Evolutionary conservation across 2,329 filamentous ascomycete genomes (phyloP).

Genomic region (Nothophoma quercina): DNA sequence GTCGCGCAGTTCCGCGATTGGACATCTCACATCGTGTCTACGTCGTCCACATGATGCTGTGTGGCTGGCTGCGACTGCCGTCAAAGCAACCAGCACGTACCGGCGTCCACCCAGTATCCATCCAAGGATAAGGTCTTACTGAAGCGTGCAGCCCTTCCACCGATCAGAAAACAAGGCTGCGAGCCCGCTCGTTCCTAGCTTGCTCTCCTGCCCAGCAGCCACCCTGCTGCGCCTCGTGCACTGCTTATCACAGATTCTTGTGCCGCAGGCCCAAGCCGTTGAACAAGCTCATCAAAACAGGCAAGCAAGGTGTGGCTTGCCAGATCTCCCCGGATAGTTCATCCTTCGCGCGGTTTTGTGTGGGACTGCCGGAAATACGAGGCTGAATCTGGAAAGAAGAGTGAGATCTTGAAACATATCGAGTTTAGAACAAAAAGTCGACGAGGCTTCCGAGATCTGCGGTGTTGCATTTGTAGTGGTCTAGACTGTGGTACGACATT

Average conservation of each 20-base stretch:
- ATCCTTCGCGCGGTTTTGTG: conserved; percentile 3
- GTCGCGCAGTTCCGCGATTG: neutral
- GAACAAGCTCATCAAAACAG: neutral
- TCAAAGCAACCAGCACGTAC: neutral
- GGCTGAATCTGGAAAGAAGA: neutral
- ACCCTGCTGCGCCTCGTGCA: neutral
- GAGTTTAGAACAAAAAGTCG: conserved; percentile 1
- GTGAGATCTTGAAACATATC: conserved; percentile 5
- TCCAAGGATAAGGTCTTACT: neutral
- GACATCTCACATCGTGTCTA: neutral
- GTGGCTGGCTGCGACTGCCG: conserved; percentile 2
- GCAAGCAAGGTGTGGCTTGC: conserved; percentile 3
- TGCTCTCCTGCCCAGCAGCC: neutral
- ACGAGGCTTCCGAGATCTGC: neutral
- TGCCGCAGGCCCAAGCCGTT: neutral
- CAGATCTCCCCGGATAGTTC: conserved; percentile 1
- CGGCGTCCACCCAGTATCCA: neutral
- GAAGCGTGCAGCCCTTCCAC: neutral
- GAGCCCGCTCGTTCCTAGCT: neutral
- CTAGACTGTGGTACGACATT: conserved; percentile 4
- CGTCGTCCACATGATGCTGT: no score
- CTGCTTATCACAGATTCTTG: neutral
- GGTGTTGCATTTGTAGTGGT: neutral
- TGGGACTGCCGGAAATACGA: conserved; percentile 5
- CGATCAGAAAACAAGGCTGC: conserved; percentile 14